These are phyloP conservation scores for Crepidotus variabilis DNA, from an alignment of 768 basidiomycete species.

Conservation along the genomic window DNA sequence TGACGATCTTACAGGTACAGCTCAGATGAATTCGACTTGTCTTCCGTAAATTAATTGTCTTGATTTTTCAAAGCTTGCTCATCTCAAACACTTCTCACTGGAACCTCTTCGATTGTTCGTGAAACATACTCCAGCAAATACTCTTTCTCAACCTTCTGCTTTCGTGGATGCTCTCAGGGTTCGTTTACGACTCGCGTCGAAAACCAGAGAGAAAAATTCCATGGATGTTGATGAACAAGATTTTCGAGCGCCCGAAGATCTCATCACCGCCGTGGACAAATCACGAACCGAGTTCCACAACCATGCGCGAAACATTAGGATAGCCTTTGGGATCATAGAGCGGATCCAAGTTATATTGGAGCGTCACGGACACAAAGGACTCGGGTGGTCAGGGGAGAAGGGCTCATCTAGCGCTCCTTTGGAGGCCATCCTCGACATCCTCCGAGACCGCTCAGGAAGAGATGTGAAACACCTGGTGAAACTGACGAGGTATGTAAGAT, in stretches of 20 bases:
- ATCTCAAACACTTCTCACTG: constrained; percentile 66
- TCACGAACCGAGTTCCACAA: constrained; percentile 26
- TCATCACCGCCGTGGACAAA: constrained; percentile 27
- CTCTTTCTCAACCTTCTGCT: constrained; percentile 8
- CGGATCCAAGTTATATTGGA: constrained; percentile 41
- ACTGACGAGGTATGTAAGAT: constrained; percentile 46
- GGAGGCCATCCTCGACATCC: constrained; percentile 40
- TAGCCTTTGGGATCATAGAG: constrained; percentile 46
- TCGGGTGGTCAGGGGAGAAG: constrained; percentile 24
- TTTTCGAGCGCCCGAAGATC: constrained; percentile 10
- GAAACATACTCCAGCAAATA: constrained; percentile 21
- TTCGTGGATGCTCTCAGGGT: constrained; percentile 15
- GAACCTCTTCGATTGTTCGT: constrained; percentile 51
- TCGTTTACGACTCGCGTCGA: not conserved
- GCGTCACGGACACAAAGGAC: constrained; percentile 37
- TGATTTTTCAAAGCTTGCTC: constrained; percentile 42
- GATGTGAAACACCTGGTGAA: constrained; percentile 42
- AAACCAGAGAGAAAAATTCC: not conserved
- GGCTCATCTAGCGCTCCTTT: constrained; percentile 18
- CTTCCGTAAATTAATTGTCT: not conserved
- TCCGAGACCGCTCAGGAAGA: constrained; percentile 40
- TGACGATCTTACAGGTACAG: constrained; percentile 60
- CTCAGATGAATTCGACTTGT: not conserved
- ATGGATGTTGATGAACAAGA: constrained; percentile 17
- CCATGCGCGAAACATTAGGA: constrained; percentile 25